phyloP scores from a whole-genome alignment of 1,139 yeast species.

The Yamadazyma membranifaciens region DNA sequence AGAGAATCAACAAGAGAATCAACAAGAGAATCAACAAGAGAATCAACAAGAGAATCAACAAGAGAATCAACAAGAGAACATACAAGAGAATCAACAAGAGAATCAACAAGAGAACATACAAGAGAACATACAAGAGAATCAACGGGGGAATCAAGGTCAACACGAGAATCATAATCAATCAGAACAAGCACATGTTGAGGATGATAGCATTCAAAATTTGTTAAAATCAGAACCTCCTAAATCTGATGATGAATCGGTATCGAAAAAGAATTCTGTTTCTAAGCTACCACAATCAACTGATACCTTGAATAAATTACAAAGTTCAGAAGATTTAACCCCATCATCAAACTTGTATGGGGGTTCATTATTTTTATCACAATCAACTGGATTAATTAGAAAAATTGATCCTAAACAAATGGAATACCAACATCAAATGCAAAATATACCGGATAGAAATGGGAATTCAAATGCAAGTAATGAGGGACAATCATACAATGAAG shows the following conservation, averaged over 20 bases:
- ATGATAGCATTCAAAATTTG: neutral
- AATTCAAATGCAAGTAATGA: neutral
- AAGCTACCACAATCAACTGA: neutral
- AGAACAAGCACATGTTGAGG: neutral
- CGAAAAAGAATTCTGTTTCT: neutral
- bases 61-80: neutral
- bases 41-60: neutral
- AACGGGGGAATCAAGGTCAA: neutral
- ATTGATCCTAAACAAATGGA: slow-evolving; percentile 23
- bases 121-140: neutral
- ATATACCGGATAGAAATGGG: slow-evolving; percentile 1
- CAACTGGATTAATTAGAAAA: slow-evolving; percentile 43
- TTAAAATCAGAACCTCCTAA: too few relatives aligned
- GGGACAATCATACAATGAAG: slow-evolving; percentile 16
- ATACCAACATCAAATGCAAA: slow-evolving; percentile 2
- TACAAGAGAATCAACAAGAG: neutral
- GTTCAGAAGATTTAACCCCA: slow-evolving; percentile 28
- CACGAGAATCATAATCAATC: neutral
- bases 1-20: neutral
- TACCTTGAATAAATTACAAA: slow-evolving; percentile 13
- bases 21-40: neutral
- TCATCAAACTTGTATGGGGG: slow-evolving; percentile 42
- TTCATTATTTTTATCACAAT: slow-evolving; percentile 42
- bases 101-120: neutral
- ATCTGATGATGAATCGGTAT: neutral